Evolutionary conservation across 768 basidiomycete genomes (phyloP), one percentile per base, ranked within the genome.

Genomic region (Suillus hirtellus): DNA sequence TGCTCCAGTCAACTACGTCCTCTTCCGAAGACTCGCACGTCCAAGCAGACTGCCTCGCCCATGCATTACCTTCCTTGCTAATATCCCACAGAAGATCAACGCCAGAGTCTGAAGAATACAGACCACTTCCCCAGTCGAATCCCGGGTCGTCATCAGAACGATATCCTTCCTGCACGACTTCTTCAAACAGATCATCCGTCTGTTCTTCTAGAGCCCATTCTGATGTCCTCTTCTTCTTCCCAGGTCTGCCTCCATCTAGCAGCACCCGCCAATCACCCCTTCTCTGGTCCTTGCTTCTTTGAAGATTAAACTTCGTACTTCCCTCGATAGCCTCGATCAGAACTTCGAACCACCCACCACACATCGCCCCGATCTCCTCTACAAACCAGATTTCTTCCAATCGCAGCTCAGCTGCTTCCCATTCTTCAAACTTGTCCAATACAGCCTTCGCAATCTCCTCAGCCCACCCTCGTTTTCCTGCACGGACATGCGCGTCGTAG

Each of bases 361-460:
- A 78, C 21, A 74, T 60, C 47, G 71, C 31, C 4, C 71, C 64
- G n/a, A 78, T 59, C 38, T 73, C 62, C 3, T 72, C 83, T 76
- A 69, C 82, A 78, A 62, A 88, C 82, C 81, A 83, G 46, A 81
- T 68, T 53, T 80, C 79, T 34, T 74, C 73, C 11, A 79, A 67
- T 4, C 82, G 72, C 65, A 87, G 79, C 63, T 81, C 77, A 1
- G 72, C 72, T 63, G 86, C 82, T 7, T 84, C 75, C 65, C 79
- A 82, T 46, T 77, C 76, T 58, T 87, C 82, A 81, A 93, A 86
- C 63, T 78, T 83, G 4, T 71, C 65, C 70, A 82, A 80, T 24
- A 90, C 77, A 12, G 72, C 74, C 6, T 78, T 74, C 1, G 77
- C 82, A 43, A 93, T 87, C 19, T 82, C 81, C 14, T 74, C 68